Evolutionary conservation across 2,329 filamentous ascomycete species (phyloP).

Genomic region (Penicillium corylophilum): DNA sequence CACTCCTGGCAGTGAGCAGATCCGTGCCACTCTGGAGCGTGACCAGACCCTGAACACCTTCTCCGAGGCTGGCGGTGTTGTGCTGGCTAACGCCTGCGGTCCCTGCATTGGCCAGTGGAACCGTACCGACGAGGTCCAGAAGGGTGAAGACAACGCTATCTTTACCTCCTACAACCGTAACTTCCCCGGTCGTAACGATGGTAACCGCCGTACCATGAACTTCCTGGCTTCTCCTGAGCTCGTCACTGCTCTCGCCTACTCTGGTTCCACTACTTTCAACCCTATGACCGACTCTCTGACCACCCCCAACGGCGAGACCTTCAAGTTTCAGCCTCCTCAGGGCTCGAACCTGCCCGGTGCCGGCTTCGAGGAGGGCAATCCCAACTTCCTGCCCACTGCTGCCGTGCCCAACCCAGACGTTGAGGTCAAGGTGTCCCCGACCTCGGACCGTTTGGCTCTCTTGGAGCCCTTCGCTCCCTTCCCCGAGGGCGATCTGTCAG

Average conservation of each 20-base stretch:
- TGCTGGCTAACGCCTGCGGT: constrained; percentile 92
- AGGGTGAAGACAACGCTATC: constrained; percentile 89
- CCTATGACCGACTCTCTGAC: constrained; percentile 82
- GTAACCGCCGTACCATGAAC: constrained; percentile 96
- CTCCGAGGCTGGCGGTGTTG: constrained; percentile 91
- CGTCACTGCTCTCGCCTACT: constrained; percentile 93
- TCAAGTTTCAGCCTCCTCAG: constrained; percentile 77
- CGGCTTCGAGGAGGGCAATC: constrained; percentile 79
- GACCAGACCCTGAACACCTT: constrained; percentile 94
- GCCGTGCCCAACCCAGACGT: constrained; percentile 69
- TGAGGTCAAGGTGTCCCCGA: constrained; percentile 75
- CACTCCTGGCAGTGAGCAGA: constrained; percentile 95
- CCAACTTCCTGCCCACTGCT: constrained; percentile 69
- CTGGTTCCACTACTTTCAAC: constrained; percentile 92
- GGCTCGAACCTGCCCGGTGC: constrained; percentile 62
- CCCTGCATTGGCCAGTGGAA: constrained; percentile 87
- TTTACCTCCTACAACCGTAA: constrained; percentile 98
- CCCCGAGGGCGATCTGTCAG: constrained; percentile 70
- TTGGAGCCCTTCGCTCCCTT: constrained; percentile 89
- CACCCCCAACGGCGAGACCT: constrained; percentile 75
- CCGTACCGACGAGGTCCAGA: constrained; percentile 78
- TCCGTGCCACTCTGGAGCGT: constrained; percentile 85
- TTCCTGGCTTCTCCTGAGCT: constrained; percentile 96
- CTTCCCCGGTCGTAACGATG: constrained; percentile 95
- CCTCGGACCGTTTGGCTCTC: constrained; percentile 84